Percentiles rank a stretch among this genome's conserved stretches.
Evolutionary conservation across 2,329 filamentous ascomycete genomes (phyloP).

Genomic region (Didymella sp.): DNA sequence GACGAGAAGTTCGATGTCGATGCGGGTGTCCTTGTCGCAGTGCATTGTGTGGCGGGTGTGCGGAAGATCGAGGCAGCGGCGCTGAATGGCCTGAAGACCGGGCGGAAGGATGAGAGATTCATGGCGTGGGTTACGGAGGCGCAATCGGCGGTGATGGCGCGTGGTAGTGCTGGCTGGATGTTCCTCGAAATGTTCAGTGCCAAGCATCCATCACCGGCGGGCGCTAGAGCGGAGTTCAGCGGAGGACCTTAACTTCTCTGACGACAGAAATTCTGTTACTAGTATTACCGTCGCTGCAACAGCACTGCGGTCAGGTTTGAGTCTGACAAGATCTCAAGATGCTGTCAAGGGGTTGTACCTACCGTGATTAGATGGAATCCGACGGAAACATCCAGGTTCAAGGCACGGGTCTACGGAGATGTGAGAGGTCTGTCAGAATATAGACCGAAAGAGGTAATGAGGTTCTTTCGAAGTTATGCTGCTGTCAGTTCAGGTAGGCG

Average conservation of each 20-base stretch:
- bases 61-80: constrained; percentile 16
- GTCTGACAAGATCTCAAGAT: not conserved
- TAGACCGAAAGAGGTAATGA: not conserved
- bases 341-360: no score
- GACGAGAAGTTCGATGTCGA: constrained; percentile 40
- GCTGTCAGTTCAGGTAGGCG: not conserved
- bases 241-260: not conserved
- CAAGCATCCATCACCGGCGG: constrained; percentile 7
- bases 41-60: constrained; percentile 24
- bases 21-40: constrained; percentile 22
- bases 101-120: constrained; percentile 38
- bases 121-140: constrained; percentile 24
- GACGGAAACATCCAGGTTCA: no score
- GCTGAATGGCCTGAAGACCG: constrained; percentile 31
- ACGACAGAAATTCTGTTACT: not conserved
- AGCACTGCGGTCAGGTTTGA: not conserved
- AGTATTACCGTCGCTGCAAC: not conserved
- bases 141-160: constrained; percentile 14
- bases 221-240: constrained; percentile 14
- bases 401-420: no score
- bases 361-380: not conserved
- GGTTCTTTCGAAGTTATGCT: no score
- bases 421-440: not conserved
- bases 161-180: constrained; percentile 9
- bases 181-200: constrained; percentile 13